These are phyloP conservation scores for Solanum aculeatissimum DNA, from an alignment of 305 asterid genomes.

Conservation along the genomic window DNA sequence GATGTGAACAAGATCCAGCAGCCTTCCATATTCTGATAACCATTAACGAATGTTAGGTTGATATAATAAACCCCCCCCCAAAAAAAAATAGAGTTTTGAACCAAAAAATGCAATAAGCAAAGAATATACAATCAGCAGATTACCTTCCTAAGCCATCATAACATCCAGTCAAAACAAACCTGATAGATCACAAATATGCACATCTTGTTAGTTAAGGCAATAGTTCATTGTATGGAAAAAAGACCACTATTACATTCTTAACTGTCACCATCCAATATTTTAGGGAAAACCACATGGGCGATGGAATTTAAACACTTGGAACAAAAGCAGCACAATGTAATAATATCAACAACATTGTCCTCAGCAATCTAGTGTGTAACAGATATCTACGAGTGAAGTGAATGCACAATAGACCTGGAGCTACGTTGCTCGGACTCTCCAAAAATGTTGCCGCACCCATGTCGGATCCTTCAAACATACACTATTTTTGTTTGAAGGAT, in stretches of 20 bases:
- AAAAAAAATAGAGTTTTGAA: neutral
- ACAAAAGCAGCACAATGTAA: neutral
- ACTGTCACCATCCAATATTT: neutral
- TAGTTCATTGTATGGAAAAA: neutral
- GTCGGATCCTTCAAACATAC: too few species aligned
- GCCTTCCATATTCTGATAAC: constrained; percentile 70
- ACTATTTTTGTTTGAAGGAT: too few species aligned
- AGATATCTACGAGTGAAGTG: neutral
- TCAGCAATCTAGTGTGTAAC: neutral
- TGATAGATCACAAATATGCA: constrained; percentile 10
- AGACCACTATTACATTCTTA: neutral
- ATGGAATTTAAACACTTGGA: neutral
- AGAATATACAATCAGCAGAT: neutral
- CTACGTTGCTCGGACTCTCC: too few species aligned
- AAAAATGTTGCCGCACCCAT: too few species aligned
- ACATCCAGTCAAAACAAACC: constrained; percentile 87
- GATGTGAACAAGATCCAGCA: constrained; percentile 67
- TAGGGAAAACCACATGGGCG: neutral
- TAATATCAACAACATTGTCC: neutral
- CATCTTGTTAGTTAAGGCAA: neutral
- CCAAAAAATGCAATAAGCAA: neutral
- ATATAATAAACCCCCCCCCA: neutral
- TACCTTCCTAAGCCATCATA: constrained; percentile 95
- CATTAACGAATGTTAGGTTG: neutral
- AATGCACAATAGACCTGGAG: neutral